Percentiles rank a stretch among this genome's conserved stretches.
phyloP scores from a whole-genome alignment of 129 eudicot species.

The Escallonia herrerae region DNA sequence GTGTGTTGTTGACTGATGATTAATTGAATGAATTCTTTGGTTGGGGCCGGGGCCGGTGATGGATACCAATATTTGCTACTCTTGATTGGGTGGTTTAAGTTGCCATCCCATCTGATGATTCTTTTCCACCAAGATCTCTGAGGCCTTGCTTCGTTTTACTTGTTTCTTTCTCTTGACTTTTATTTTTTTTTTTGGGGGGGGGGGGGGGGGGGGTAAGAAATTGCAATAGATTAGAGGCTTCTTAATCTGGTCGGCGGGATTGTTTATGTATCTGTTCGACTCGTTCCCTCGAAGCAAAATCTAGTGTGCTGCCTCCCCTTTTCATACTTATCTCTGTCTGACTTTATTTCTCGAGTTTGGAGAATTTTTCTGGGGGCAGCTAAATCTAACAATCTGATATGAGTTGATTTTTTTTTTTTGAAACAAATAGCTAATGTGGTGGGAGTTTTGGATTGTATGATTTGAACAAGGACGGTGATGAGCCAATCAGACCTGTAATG shows the following conservation, averaged over 20 bases:
- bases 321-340: not conserved
- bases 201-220: too few relatives aligned
- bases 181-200: too few relatives aligned
- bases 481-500: conserved; percentile 66
- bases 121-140: conserved; percentile 60
- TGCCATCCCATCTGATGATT: conserved; percentile 30
- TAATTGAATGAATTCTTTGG: not conserved
- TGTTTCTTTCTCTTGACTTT: not conserved
- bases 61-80: conserved; percentile 42
- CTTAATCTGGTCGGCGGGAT: conserved; percentile 51
- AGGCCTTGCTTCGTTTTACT: conserved; percentile 19
- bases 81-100: conserved; percentile 25
- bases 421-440: too few relatives aligned
- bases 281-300: conserved; percentile 59
- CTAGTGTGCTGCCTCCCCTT: conserved; percentile 28
- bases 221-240: conserved; percentile 18
- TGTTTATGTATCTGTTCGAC: conserved; percentile 32
- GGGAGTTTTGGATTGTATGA: not conserved
- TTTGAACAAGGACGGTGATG: conserved; percentile 29
- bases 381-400: conserved; percentile 5
- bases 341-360: conserved; percentile 4
- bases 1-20: not conserved
- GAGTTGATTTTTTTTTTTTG: too few relatives aligned
- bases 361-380: conserved; percentile 14
- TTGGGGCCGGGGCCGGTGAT: conserved; percentile 31